Evolutionary conservation across 2,329 filamentous ascomycete genomes (phyloP).

Genomic region (Colletotrichum liaoningense): DNA sequence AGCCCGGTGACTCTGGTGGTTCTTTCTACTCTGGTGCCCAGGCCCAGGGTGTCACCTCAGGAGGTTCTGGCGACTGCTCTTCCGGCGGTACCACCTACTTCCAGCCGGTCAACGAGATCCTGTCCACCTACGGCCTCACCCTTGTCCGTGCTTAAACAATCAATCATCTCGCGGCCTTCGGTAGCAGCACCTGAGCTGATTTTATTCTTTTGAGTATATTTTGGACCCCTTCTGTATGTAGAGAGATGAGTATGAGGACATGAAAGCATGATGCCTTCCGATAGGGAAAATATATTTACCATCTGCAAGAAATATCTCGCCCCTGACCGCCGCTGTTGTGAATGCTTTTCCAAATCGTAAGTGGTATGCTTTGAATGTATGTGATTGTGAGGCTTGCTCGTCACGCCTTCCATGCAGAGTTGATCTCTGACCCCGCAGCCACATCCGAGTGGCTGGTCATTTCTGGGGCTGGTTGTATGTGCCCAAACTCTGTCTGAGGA

Average conservation of each 20-base stretch:
- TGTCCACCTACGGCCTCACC: conserved; percentile 50
- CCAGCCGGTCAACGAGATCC: conserved; percentile 54
- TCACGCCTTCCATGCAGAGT: not conserved
- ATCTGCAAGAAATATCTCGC: not conserved
- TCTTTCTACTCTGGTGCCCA: conserved; percentile 52
- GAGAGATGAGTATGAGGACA: not conserved
- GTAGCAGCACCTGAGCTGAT: not conserved
- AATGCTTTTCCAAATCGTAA: not conserved
- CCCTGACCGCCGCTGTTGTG: not conserved
- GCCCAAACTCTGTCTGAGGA: not conserved
- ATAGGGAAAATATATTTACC: not conserved
- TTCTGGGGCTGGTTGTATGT: not conserved
- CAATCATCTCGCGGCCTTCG: not conserved
- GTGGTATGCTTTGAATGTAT: not conserved
- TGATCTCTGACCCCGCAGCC: not conserved
- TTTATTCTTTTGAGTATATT: not conserved
- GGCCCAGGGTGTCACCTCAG: conserved; percentile 55
- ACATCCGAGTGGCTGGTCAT: conserved; percentile 4
- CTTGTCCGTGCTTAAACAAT: conserved; percentile 40
- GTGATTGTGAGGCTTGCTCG: not conserved
- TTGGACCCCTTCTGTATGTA: not conserved
- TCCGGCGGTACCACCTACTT: conserved; percentile 51
- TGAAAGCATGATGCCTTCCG: not conserved
- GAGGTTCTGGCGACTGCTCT: conserved; percentile 52
- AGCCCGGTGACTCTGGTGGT: conserved; percentile 55